phyloP scores from a whole-genome alignment of 1,284 basidiomycete genomes.

The Puccinia triticina region DNA sequence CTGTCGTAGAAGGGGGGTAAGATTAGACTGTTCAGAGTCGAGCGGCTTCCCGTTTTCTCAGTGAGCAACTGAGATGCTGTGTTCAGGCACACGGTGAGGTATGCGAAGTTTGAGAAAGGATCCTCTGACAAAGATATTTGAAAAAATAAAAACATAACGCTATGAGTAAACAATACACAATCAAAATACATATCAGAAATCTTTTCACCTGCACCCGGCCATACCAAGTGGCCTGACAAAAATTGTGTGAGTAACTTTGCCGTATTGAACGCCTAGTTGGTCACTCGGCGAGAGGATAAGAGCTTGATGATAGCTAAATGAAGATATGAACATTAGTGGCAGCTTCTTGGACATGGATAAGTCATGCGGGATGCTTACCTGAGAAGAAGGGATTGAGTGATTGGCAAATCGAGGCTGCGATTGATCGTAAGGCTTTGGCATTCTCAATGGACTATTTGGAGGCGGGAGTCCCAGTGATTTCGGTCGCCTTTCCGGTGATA shows the following conservation, averaged over 20 bases:
- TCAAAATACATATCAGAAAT: constrained; percentile 51
- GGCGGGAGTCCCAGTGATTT: constrained; percentile 2
- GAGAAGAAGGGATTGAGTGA: constrained; percentile 83
- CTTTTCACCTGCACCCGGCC: constrained; percentile 68
- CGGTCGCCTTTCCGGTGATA: constrained; percentile 40
- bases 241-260: constrained; percentile 73
- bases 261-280: constrained; percentile 75
- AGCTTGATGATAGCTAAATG: constrained; percentile 78
- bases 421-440: constrained; percentile 75
- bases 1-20: constrained; percentile 73
- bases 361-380: constrained; percentile 65
- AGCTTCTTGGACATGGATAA: background rate
- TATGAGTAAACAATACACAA: constrained; percentile 41
- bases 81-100: constrained; percentile 72
- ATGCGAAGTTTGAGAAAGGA: constrained; percentile 59
- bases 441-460: constrained; percentile 63
- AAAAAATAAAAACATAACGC: background rate
- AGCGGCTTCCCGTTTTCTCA: constrained; percentile 65
- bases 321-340: constrained; percentile 26
- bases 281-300: constrained; percentile 74
- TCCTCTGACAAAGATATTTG: constrained; percentile 52
- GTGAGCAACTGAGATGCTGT: constrained; percentile 74
- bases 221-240: constrained; percentile 72
- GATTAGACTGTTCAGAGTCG: constrained; percentile 76
- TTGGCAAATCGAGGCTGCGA: constrained; percentile 77